Percentiles rank a stretch among this genome's conserved stretches.
phyloP scores from a whole-genome alignment of 169 alveolate species.

The Neospora caninum region DNA sequence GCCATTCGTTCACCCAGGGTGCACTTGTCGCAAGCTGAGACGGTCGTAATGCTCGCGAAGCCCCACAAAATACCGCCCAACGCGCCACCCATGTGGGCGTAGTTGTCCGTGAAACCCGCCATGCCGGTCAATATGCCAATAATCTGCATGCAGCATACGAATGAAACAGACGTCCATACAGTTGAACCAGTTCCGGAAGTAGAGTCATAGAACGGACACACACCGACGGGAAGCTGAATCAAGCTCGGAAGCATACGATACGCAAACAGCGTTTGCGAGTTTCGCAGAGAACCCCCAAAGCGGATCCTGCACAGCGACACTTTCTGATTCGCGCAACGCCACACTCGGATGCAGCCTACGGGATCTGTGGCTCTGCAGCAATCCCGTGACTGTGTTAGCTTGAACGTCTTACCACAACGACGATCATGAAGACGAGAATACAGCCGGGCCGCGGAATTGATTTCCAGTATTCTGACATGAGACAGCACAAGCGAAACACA shows the following conservation, averaged over 20 bases:
- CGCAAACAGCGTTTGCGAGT: no score
- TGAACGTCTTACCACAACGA: slow-evolving; percentile 70
- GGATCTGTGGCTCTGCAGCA: background rate
- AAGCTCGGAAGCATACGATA: no score
- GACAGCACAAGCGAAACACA: background rate
- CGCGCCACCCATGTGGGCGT: slow-evolving; percentile 87
- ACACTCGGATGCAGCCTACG: background rate
- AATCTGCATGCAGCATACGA: slow-evolving; percentile 50
- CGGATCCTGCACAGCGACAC: no score
- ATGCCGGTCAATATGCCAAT: slow-evolving; percentile 81
- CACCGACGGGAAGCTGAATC: no score
- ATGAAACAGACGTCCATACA: background rate
- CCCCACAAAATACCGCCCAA: slow-evolving; percentile 83
- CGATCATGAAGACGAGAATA: slow-evolving; percentile 75
- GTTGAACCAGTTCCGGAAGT: no score
- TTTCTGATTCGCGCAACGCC: no score
- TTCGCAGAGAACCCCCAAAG: no score
- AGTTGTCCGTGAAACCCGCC: slow-evolving; percentile 83
- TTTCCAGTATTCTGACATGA: slow-evolving; percentile 82
- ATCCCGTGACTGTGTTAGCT: background rate
- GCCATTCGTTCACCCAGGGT: slow-evolving; percentile 59
- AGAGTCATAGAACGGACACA: no score
- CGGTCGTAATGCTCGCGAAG: slow-evolving; percentile 81
- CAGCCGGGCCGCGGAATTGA: slow-evolving; percentile 85
- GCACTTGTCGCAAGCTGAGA: slow-evolving; percentile 76